A percentile compares a stretch with the other conserved stretches of the same genome.
These are phyloP conservation scores for Albatrellus sp. DNA, from an alignment of 1,284 basidiomycete genomes.

Conservation along the genomic window DNA sequence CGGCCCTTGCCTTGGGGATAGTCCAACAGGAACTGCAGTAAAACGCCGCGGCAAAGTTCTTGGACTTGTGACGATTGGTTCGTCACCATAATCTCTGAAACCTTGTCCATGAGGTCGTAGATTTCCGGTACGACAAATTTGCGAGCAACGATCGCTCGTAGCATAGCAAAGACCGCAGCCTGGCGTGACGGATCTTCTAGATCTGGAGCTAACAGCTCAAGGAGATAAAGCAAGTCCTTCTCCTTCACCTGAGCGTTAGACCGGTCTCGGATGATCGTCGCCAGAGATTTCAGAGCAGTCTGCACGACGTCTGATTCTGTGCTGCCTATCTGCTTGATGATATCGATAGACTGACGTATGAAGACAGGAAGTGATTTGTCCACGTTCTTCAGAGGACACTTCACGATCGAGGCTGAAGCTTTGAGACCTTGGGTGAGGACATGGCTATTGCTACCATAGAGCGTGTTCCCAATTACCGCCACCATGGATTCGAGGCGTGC, in stretches of 20 bases:
- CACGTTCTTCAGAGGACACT: conserved; percentile 74
- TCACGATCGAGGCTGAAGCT: conserved; percentile 71
- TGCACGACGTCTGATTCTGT: conserved; percentile 89
- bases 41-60: conserved; percentile 80
- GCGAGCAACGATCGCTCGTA: conserved; percentile 86
- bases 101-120: conserved; percentile 94
- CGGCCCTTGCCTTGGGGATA: conserved; percentile 95
- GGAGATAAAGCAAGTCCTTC: conserved; percentile 78
- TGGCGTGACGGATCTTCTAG: conserved; percentile 92
- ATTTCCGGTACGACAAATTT: conserved; percentile 94
- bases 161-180: conserved; percentile 75
- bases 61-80: conserved; percentile 87
- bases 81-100: conserved; percentile 92
- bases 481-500: conserved; percentile 82
- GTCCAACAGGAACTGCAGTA: conserved; percentile 93
- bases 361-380: conserved; percentile 75
- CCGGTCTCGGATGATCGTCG: conserved; percentile 79
- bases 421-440: conserved; percentile 79
- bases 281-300: conserved; percentile 78
- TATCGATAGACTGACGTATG: conserved; percentile 76
- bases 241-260: conserved; percentile 76
- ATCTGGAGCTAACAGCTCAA: conserved; percentile 81
- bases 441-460: conserved; percentile 75
- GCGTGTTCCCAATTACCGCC: conserved; percentile 79
- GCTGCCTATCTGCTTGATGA: conserved; percentile 76